Conservation (phyloP, 1,284 basidiomycete genomes). For the Albatrellus sp. region DNA sequence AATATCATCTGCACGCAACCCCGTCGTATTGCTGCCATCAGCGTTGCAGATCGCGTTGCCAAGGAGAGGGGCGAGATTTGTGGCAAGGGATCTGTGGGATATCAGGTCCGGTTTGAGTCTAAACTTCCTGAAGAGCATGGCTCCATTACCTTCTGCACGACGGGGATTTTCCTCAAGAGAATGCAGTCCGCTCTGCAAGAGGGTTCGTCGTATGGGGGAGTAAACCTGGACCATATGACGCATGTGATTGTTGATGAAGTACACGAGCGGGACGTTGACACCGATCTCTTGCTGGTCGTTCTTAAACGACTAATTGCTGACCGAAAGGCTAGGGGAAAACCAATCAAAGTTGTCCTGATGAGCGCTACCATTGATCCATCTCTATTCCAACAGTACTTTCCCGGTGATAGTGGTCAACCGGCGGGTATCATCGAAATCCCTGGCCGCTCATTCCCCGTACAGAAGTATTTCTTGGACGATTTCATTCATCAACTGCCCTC, state of each 20-base stretch:
- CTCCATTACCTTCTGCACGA: conserved; percentile 88
- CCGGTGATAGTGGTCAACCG: conserved; percentile 44
- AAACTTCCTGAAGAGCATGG: conserved; percentile 77
- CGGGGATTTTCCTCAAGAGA: conserved; percentile 81
- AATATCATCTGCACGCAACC: conserved; percentile 95
- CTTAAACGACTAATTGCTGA: conserved; percentile 79
- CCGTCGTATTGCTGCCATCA: conserved; percentile 84
- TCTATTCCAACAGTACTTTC: conserved; percentile 85
- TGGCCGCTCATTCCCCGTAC: conserved; percentile 87
- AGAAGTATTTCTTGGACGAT: conserved; percentile 76
- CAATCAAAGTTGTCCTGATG: conserved; percentile 89
- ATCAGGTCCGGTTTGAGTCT: conserved; percentile 88
- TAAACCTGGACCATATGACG: conserved; percentile 70
- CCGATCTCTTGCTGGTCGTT: conserved; percentile 85
- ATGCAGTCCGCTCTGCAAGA: conserved; percentile 70
- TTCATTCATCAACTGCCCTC: conserved; percentile 44
- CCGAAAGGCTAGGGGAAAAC: conserved; percentile 59
- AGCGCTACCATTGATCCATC: conserved; percentile 90
- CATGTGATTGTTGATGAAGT: conserved; percentile 95
- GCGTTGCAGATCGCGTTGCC: conserved; percentile 86
- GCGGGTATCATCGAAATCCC: conserved; percentile 79
- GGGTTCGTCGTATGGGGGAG: conserved; percentile 20
- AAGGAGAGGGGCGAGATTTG: conserved; percentile 75
- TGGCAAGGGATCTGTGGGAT: conserved; percentile 70
- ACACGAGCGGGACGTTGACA: conserved; percentile 93